Conservation (phyloP, 2,329 filamentous ascomycete species). For the Curvularia lunata region DNA sequence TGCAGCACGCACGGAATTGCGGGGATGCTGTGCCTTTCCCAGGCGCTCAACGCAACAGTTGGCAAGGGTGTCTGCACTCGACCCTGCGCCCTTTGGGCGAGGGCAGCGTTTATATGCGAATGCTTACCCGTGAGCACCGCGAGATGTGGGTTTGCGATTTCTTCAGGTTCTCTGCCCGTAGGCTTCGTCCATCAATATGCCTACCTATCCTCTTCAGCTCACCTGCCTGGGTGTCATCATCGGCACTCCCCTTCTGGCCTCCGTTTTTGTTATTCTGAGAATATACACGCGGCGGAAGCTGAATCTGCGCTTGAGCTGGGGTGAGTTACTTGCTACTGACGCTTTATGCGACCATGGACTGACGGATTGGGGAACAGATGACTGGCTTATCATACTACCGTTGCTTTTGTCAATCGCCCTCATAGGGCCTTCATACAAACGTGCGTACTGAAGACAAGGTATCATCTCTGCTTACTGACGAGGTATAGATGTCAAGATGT, state of each 20-base stretch:
- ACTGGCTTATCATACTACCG: constrained; percentile 49
- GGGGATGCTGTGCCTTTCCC: constrained; percentile 27
- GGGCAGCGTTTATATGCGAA: constrained; percentile 36
- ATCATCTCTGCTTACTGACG: constrained; percentile 10
- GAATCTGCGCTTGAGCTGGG: constrained; percentile 46
- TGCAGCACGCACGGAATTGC: constrained; percentile 21
- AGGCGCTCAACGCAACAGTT: constrained; percentile 6
- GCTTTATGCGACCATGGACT: constrained; percentile 15
- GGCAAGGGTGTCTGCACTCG: constrained; percentile 25
- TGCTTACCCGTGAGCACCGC: constrained; percentile 33
- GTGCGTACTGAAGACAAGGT: constrained; percentile 28
- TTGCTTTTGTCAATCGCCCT: constrained; percentile 46
- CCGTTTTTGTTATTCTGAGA: constrained; percentile 44
- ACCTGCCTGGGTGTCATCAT: constrained; percentile 48
- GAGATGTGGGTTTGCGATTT: constrained; percentile 40
- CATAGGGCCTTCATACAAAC: constrained; percentile 46
- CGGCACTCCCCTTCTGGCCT: constrained; percentile 42
- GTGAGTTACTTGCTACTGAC: constrained; percentile 26
- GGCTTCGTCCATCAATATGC: constrained; percentile 37
- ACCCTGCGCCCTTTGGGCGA: constrained; percentile 4
- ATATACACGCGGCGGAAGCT: constrained; percentile 49
- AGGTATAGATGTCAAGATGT: constrained; percentile 45
- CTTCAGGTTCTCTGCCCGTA: constrained; percentile 25
- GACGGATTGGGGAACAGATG: constrained; percentile 36
- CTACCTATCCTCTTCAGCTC: constrained; percentile 48